Base-by-base conservation (phyloP, 306 rosid species). In the Coriaria nepalensis region DNA sequence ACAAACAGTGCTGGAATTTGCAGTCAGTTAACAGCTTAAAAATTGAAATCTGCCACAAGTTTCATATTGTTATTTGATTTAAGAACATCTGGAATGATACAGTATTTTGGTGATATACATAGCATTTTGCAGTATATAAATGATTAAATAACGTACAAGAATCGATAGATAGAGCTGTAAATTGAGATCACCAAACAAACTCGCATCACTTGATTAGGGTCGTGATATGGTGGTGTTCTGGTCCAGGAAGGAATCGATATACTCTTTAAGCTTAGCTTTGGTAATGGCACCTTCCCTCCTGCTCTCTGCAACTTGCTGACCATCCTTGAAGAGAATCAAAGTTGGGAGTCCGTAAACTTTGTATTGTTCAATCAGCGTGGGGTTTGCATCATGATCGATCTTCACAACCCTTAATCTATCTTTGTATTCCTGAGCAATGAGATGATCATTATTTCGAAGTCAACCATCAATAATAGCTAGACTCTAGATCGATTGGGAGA, bases 251-350 rank as follows among this genome's bases (percentile, higher is more conserved):
- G 80, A 60, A 60, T 86, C 86, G 10, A 86, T 35, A 49, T 86
- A 73, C 32, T 65, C 88, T 66, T 73, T 73, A 10, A 86, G 88
- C 78, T 86, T 82, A 48, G 6, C 72, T 66, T 86, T 86, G 13
- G 96, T 65, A 37, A 82, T 81, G 40, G 96, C 93, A 33, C 93
- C 96, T 73, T 82, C 96, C 74, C 74, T 79, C 60, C 90, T 74
- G 73, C 96, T 86, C 65, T 70, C 76, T 37, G 83, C 81, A 48
- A 86, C 78, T 69, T 76, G 93, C 67, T 63, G 40, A 59, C 96
- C 93, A 10, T 82, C 64, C 67, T 68, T 74, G 76, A 86, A 86
- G 45, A 86, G 81, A 49, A 86, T 74, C 63, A 86, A 68, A 35
- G 83, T 49, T 34, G 96, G 93, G 50, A 86, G 62, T 49, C 96